Conservation (phyloP, 2,329 filamentous ascomycete species). For the Colletotrichum sp. region DNA sequence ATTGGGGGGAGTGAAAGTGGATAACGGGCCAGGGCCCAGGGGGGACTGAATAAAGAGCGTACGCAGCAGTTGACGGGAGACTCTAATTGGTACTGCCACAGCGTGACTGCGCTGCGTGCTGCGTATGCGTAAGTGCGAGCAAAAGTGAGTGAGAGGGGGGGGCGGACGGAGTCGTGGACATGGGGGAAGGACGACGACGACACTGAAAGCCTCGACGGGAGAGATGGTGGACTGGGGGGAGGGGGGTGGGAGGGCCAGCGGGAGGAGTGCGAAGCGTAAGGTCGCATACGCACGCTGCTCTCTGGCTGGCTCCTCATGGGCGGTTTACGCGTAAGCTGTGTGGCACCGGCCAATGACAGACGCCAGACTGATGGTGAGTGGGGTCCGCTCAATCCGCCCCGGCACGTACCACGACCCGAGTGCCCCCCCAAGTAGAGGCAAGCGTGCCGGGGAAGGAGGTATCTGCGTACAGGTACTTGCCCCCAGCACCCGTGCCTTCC, state of each 20-base stretch:
- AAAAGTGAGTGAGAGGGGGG: background rate
- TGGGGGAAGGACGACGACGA: background rate
- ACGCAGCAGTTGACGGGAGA: background rate
- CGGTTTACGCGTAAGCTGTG: slow-evolving; percentile 36
- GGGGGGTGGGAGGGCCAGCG: background rate
- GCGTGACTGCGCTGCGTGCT: background rate
- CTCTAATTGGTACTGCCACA: background rate
- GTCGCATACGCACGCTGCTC: slow-evolving; percentile 19
- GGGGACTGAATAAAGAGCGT: slow-evolving; percentile 11
- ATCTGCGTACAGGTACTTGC: background rate
- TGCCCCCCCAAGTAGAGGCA: background rate
- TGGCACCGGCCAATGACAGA: slow-evolving; percentile 27
- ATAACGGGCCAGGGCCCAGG: background rate
- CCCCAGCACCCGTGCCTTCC: background rate
- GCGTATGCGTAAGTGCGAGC: slow-evolving; percentile 1
- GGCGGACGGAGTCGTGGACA: background rate
- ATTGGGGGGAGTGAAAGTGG: background rate
- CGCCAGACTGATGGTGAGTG: slow-evolving; percentile 1
- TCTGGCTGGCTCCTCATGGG: slow-evolving; percentile 21
- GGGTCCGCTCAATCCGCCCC: slow-evolving; percentile 10
- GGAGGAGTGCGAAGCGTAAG: slow-evolving; percentile 8
- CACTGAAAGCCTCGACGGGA: background rate
- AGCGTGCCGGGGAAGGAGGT: background rate
- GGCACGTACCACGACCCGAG: slow-evolving; percentile 20
- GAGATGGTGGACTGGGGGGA: background rate